These are phyloP conservation scores for Mycocentrospora acerina DNA, from an alignment of 2,329 filamentous ascomycete species.

Conservation along the genomic window DNA sequence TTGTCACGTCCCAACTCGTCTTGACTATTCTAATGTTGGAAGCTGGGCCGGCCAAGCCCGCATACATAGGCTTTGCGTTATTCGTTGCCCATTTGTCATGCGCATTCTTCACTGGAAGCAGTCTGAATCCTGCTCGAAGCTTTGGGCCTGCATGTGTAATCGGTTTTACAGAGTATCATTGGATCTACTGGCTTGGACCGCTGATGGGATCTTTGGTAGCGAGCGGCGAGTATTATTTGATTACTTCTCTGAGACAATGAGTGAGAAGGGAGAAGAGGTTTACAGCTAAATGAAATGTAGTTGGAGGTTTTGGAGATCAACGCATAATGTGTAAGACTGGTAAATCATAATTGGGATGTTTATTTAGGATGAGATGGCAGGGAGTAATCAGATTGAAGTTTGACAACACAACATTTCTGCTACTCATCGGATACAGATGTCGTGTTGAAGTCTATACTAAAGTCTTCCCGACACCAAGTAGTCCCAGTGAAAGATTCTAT, in stretches of 20 bases:
- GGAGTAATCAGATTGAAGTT: no score
- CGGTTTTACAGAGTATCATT: constrained; percentile 43
- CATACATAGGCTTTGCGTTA: constrained; percentile 70
- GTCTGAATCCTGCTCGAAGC: constrained; percentile 49
- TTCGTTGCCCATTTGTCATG: constrained; percentile 61
- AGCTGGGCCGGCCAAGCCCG: constrained; percentile 62
- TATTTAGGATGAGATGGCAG: no score
- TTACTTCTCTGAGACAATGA: constrained; percentile 28
- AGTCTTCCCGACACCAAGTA: no score
- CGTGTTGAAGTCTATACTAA: no score
- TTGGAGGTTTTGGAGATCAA: no score
- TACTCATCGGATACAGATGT: no score
- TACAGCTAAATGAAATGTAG: no score
- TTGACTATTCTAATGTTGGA: constrained; percentile 58
- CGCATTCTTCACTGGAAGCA: constrained; percentile 50
- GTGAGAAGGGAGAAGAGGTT: no score
- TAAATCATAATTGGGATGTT: no score
- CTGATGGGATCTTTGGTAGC: constrained; percentile 46
- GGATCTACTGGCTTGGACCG: constrained; percentile 49
- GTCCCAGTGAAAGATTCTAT: no score
- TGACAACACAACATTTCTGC: no score
- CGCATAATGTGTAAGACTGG: no score
- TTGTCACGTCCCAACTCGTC: constrained; percentile 38
- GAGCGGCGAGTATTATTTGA: constrained; percentile 49
- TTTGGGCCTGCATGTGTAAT: constrained; percentile 48